Evolutionary conservation across 345 rosid species (phyloP).

Genomic region (Populus simonii): DNA sequence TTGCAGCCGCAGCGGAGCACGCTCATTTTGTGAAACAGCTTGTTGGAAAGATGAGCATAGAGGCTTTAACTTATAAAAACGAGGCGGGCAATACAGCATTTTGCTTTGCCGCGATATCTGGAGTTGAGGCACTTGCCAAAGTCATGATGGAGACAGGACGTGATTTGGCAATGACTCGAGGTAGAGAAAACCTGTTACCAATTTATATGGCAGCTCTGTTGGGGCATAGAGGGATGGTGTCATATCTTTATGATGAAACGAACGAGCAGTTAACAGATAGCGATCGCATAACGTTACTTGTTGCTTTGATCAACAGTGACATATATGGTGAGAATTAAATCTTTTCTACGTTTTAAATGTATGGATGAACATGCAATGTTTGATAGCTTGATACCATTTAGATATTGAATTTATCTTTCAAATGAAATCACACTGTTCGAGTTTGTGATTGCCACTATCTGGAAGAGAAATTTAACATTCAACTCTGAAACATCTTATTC

Average conservation of each 20-base stretch:
- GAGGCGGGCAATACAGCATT: not conserved
- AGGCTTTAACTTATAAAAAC: not conserved
- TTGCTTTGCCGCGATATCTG: constrained; percentile 9
- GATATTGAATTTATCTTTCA: not conserved
- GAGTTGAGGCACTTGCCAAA: constrained; percentile 5
- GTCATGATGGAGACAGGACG: not conserved
- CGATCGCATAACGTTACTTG: not conserved
- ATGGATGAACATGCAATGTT: not conserved
- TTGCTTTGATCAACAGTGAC: not conserved
- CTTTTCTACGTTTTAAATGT: too few relatives aligned
- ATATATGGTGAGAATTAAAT: constrained; percentile 4
- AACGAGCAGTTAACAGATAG: not conserved
- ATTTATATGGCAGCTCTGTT: constrained; percentile 15
- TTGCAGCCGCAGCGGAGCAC: not conserved
- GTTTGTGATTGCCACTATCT: too few relatives aligned
- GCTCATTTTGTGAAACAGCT: constrained; percentile 1
- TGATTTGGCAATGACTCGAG: not conserved
- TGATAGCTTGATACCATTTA: too few relatives aligned
- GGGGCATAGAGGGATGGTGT: constrained; percentile 19
- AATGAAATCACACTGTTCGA: too few relatives aligned
- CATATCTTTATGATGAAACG: constrained; percentile 1
- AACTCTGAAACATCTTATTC: too few relatives aligned
- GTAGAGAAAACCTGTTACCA: not conserved
- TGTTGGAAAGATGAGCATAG: not conserved
- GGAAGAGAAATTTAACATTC: too few relatives aligned